These are phyloP conservation scores for Fusarium citri DNA, from an alignment of 2,329 filamentous ascomycete species.

Conservation along the genomic window DNA sequence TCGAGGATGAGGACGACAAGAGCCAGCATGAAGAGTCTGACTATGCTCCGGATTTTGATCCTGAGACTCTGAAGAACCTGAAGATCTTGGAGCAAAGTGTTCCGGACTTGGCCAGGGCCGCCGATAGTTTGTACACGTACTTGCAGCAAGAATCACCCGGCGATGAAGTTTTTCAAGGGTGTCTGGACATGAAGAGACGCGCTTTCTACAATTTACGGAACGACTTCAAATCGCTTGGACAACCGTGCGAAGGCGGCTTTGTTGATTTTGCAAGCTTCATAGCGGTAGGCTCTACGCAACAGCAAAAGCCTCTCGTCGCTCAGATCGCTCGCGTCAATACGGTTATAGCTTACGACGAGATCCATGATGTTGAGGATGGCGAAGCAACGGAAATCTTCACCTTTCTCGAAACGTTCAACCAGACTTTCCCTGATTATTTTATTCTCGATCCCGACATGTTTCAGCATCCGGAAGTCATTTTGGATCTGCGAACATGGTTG, in stretches of 20 bases:
- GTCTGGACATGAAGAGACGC: conserved; percentile 44
- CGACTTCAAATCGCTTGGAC: conserved; percentile 40
- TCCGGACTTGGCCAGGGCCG: conserved; percentile 44
- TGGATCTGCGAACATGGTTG: conserved; percentile 54
- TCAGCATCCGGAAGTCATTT: conserved; percentile 42
- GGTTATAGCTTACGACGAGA: conserved; percentile 49
- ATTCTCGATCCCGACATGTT: conserved; percentile 26
- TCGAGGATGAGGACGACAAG: conserved; percentile 7
- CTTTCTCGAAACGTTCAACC: conserved; percentile 50
- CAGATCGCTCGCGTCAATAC: conserved; percentile 52
- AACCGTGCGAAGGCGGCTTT: conserved; percentile 36
- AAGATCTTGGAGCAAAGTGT: conserved; percentile 44
- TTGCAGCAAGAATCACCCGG: conserved; percentile 31
- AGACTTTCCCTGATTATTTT: conserved; percentile 49
- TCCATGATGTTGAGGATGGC: conserved; percentile 29
- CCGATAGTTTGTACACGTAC: conserved; percentile 46
- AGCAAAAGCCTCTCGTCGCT: conserved; percentile 3
- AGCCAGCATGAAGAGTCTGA: conserved; percentile 15
- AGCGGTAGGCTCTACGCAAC: background rate
- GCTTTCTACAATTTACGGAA: conserved; percentile 44
- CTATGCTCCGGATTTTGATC: conserved; percentile 15
- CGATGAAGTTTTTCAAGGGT: conserved; percentile 36
- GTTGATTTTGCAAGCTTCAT: conserved; percentile 45
- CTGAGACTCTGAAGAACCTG: conserved; percentile 18
- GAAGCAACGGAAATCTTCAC: conserved; percentile 30